phyloP scores from a whole-genome alignment of 331 rosid species.

The Pyrus hybrid region DNA sequence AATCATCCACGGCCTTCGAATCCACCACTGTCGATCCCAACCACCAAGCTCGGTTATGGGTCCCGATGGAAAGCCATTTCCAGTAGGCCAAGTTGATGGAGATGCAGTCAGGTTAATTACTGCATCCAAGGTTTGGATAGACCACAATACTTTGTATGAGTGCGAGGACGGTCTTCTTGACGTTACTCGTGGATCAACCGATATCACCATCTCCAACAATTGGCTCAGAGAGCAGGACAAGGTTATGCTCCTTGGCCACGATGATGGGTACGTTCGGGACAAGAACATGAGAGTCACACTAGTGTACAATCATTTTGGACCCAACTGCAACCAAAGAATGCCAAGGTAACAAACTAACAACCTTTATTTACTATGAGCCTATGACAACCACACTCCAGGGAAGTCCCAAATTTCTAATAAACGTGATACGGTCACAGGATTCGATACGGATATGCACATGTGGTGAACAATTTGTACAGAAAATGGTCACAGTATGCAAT shows the following conservation, averaged over 20 bases:
- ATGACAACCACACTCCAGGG: too few species aligned
- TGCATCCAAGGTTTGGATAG: slow-evolving; percentile 36
- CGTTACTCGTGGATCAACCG: slow-evolving; percentile 34
- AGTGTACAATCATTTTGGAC: slow-evolving; percentile 40
- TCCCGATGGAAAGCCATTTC: slow-evolving; percentile 6
- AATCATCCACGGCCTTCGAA: slow-evolving; percentile 34
- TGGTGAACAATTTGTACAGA: slow-evolving; percentile 33
- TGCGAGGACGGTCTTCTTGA: slow-evolving; percentile 34
- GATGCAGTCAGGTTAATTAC: slow-evolving; percentile 33
- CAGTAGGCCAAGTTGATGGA: slow-evolving; percentile 27
- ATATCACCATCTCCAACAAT: slow-evolving; percentile 39
- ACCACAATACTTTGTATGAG: slow-evolving; percentile 35
- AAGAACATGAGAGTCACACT: slow-evolving; percentile 32
- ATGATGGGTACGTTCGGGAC: slow-evolving; percentile 28
- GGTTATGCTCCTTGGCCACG: slow-evolving; percentile 45
- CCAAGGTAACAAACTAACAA: slow-evolving; percentile 18
- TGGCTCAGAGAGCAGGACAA: slow-evolving; percentile 40
- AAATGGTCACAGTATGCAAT: slow-evolving; percentile 41
- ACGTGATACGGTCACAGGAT: slow-evolving; percentile 9
- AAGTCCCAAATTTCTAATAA: background rate
- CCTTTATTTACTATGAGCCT: too few species aligned
- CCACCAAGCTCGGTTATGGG: slow-evolving; percentile 24
- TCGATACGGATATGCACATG: slow-evolving; percentile 39
- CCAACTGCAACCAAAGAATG: slow-evolving; percentile 48
- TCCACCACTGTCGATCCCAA: slow-evolving; percentile 36